Evolutionary conservation across 306 rosid genomes (phyloP).

Genomic region (cucumber (Cucumis sativus)): DNA sequence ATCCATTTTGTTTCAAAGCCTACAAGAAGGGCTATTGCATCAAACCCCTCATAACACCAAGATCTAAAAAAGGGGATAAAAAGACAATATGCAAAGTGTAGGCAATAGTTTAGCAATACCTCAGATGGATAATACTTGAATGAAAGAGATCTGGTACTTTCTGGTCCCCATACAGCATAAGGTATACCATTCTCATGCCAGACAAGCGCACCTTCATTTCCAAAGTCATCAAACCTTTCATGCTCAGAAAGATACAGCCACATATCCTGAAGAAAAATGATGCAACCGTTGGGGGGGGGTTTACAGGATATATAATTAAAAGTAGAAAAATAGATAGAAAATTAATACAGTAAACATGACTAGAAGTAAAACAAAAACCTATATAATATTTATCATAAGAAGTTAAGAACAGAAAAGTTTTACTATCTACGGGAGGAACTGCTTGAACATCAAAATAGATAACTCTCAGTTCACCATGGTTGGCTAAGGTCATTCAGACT

Average conservation of each 20-base stretch:
- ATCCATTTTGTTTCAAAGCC: conserved; percentile 73
- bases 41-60: neutral
- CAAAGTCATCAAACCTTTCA: conserved; percentile 69
- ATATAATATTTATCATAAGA: neutral
- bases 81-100: neutral
- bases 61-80: neutral
- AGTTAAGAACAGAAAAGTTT: neutral
- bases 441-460: neutral
- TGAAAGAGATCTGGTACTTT: conserved; percentile 47
- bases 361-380: neutral
- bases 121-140: conserved; percentile 57
- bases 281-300: neutral
- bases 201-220: conserved; percentile 53
- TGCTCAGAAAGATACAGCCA: conserved; percentile 78
- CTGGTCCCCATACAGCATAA: conserved; percentile 64
- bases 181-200: conserved; percentile 93
- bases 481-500: neutral
- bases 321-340: conserved; percentile 1
- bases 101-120: conserved; percentile 26
- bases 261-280: conserved; percentile 57
- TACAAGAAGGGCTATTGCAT: conserved; percentile 16
- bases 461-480: neutral
- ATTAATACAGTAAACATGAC: no score
- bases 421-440: neutral
- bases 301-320: neutral